Evolutionary conservation across 2,329 filamentous ascomycete species (phyloP).

Genomic region (Aureobasidium sp.): DNA sequence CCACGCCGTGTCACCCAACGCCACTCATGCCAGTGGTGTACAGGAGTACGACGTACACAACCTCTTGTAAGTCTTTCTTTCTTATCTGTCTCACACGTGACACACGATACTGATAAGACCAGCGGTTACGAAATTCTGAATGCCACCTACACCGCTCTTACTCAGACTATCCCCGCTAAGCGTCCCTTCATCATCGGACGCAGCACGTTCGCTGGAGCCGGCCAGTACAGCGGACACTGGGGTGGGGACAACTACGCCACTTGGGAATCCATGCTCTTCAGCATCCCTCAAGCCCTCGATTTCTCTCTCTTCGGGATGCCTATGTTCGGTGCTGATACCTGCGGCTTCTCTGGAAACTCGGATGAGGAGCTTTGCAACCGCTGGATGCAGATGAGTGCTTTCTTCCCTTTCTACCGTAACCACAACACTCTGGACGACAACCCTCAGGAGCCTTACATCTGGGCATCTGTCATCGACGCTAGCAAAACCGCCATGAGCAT

Average conservation of each 20-base stretch:
- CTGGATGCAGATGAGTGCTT: constrained; percentile 65
- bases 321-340: constrained; percentile 65
- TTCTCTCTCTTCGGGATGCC: constrained; percentile 68
- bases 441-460: constrained; percentile 63
- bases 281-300: constrained; percentile 67
- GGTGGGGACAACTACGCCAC: constrained; percentile 60
- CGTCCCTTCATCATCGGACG: constrained; percentile 79
- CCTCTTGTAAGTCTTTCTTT: constrained; percentile 38
- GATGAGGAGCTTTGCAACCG: constrained; percentile 62
- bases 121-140: constrained; percentile 62
- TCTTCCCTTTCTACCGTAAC: constrained; percentile 70
- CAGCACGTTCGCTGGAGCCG: constrained; percentile 69
- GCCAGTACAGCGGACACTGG: constrained; percentile 73
- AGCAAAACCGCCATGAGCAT: constrained; percentile 59
- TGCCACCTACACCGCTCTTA: constrained; percentile 64
- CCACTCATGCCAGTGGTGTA: constrained; percentile 61
- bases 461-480: constrained; percentile 57
- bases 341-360: constrained; percentile 60
- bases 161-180: constrained; percentile 54
- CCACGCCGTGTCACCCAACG: constrained; percentile 66
- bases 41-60: constrained; percentile 80
- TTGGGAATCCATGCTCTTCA: constrained; percentile 66
- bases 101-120: neutral
- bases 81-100: neutral
- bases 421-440: constrained; percentile 57